phyloP scores from a whole-genome alignment of 2,329 filamentous ascomycete genomes.

The Penicillium sp. region DNA sequence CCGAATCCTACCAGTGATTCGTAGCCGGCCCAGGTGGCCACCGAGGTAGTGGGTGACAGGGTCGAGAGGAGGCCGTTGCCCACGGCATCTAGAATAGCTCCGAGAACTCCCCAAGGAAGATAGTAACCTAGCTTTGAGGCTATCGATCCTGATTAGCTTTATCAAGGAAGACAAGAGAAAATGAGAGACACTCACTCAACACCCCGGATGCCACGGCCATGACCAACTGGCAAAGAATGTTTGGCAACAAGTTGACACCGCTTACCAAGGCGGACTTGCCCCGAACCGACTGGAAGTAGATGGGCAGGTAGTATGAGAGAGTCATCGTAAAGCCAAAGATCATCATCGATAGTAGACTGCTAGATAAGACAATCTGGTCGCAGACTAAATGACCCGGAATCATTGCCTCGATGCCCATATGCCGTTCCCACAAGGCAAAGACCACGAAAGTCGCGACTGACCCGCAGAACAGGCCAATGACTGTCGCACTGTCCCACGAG shows the following conservation, averaged over 20 bases:
- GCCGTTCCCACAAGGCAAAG: conserved; percentile 39
- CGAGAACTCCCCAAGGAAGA: conserved; percentile 28
- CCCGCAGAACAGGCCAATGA: conserved; percentile 47
- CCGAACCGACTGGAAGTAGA: conserved; percentile 47
- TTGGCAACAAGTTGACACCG: conserved; percentile 39
- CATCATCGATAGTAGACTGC: conserved; percentile 34
- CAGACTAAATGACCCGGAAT: conserved; percentile 36
- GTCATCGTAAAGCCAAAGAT: conserved; percentile 27
- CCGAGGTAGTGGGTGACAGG: conserved; percentile 32
- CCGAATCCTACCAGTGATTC: conserved; percentile 45
- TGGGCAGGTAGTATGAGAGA: conserved; percentile 43
- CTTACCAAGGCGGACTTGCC: conserved; percentile 28
- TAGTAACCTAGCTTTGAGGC: conserved; percentile 31
- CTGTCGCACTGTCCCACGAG: conserved; percentile 33
- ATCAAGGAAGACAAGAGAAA: background rate
- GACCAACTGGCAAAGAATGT: conserved; percentile 34
- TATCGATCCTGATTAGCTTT: conserved; percentile 19
- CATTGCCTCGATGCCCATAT: conserved; percentile 39
- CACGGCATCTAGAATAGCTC: conserved; percentile 28
- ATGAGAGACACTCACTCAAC: conserved; percentile 22
- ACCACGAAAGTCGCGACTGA: conserved; percentile 34
- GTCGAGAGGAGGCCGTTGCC: conserved; percentile 42
- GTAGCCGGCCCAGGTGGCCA: conserved; percentile 45
- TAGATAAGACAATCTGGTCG: conserved; percentile 33
- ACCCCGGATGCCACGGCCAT: conserved; percentile 30